Conservation (phyloP, 257 asterid species). For the Haberlea rhodopensis region DNA sequence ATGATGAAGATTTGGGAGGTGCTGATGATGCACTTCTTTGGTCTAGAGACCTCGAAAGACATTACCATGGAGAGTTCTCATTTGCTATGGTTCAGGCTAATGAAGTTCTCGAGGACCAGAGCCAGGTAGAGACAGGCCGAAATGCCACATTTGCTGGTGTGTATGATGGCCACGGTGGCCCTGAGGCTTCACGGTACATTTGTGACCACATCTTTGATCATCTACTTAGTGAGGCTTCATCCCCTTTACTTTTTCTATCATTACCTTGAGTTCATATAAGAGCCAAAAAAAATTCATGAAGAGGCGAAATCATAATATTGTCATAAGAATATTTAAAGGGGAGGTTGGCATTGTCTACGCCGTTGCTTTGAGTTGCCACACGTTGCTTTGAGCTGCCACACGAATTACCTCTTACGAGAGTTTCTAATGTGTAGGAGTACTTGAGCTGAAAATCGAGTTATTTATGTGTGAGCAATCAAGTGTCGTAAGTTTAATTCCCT, state of each 20-base stretch:
- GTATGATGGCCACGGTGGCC: constrained; percentile 92
- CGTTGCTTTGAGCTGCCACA: not conserved
- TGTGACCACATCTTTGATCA: constrained; percentile 51
- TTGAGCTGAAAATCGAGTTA: not conserved
- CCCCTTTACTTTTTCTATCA: constrained; percentile 9
- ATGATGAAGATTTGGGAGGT: constrained; percentile 42
- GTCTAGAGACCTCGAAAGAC: constrained; percentile 81
- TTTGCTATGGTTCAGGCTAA: constrained; percentile 74
- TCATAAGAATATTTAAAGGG: too few relatives aligned
- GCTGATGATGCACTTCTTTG: constrained; percentile 60
- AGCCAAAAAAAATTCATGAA: not conserved
- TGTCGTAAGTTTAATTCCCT: too few relatives aligned
- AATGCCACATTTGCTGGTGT: constrained; percentile 70
- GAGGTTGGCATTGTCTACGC: too few relatives aligned
- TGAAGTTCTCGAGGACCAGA: constrained; percentile 60
- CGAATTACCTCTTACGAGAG: not conserved
- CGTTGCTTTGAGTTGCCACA: too few relatives aligned
- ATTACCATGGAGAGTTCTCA: constrained; percentile 74
- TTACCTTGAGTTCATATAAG: not conserved
- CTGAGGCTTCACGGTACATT: constrained; percentile 59
- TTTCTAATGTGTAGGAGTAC: not conserved
- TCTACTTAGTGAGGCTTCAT: constrained; percentile 51
- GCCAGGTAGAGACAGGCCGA: constrained; percentile 71
- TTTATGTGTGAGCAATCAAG: not conserved
- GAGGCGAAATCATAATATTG: not conserved